Evolutionary conservation across 2,329 filamentous ascomycete genomes (phyloP).

Genomic region (Tolypocladium guangdongense): DNA sequence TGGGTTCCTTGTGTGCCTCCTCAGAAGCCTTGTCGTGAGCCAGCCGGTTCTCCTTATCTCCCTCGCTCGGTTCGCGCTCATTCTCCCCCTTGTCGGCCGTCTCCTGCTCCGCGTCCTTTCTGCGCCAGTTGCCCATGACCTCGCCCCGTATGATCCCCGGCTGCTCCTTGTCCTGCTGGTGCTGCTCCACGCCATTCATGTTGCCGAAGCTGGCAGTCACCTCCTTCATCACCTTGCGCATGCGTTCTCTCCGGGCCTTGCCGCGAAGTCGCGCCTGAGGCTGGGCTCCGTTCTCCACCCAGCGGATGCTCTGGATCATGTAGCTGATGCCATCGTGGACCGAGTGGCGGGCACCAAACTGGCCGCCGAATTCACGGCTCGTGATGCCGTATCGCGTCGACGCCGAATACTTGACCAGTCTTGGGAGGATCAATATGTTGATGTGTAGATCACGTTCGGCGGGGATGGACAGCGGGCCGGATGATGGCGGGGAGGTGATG

Average conservation of each 20-base stretch:
- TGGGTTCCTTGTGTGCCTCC: constrained; percentile 3
- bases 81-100: constrained; percentile 15
- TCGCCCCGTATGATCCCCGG: constrained; percentile 15
- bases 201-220: constrained; percentile 28
- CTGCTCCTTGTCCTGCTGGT: constrained; percentile 12
- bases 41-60: constrained; percentile 37
- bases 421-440: constrained; percentile 72
- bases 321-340: constrained; percentile 82
- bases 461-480: constrained; percentile 53
- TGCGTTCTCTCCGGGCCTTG: constrained; percentile 44
- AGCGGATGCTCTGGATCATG: constrained; percentile 70
- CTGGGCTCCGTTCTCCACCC: constrained; percentile 67
- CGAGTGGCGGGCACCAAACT: constrained; percentile 27
- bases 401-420: constrained; percentile 63
- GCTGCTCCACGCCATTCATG: constrained; percentile 13
- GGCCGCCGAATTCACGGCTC: constrained; percentile 66
- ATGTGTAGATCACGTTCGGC: constrained; percentile 73
- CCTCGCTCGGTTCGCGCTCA: constrained; percentile 20
- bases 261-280: constrained; percentile 45
- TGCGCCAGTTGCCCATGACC: constrained; percentile 23
- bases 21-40: constrained; percentile 6
- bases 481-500: constrained; percentile 42
- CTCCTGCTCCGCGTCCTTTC: constrained; percentile 16
- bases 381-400: constrained; percentile 71
- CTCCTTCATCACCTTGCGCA: constrained; percentile 43